Evolutionary conservation across 2,329 filamentous ascomycete genomes (phyloP).

Genomic region (Epichloe uncinata): DNA sequence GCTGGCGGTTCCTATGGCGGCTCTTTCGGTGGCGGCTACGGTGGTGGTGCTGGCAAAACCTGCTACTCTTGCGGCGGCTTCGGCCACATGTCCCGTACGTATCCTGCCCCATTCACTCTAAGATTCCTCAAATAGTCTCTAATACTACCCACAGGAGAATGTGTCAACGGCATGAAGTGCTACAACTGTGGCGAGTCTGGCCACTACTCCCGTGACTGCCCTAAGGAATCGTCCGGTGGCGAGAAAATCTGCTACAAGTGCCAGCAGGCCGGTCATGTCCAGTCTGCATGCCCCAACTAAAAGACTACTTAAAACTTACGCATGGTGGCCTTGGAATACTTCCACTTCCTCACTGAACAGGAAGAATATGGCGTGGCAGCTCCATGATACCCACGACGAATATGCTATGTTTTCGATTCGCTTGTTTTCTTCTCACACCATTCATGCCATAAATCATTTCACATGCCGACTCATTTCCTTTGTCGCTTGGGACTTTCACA

Average conservation of each 20-base stretch:
- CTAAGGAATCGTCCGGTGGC: conserved; percentile 70
- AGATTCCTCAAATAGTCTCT: neutral
- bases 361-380: conserved; percentile 26
- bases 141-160: conserved; percentile 51
- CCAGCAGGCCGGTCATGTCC: conserved; percentile 73
- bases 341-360: conserved; percentile 11
- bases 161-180: conserved; percentile 98
- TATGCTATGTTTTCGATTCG: conserved; percentile 12
- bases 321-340: conserved; percentile 11
- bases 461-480: conserved; percentile 10
- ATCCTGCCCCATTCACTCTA: too few species aligned
- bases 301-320: conserved; percentile 1
- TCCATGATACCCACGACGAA: conserved; percentile 30
- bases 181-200: conserved; percentile 97
- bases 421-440: conserved; percentile 15
- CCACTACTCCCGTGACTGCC: conserved; percentile 91
- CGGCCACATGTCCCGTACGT: conserved; percentile 83
- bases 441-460: conserved; percentile 5
- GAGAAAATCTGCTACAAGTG: conserved; percentile 99
- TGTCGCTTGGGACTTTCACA: conserved; percentile 1
- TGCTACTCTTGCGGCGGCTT: conserved; percentile 98
- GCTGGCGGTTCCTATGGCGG: conserved; percentile 35
- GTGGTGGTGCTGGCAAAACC: conserved; percentile 54
- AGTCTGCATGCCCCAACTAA: conserved; percentile 80
- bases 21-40: conserved; percentile 24